Evolutionary conservation across 129 eudicot genomes (phyloP), one percentile per base, ranked within the genome.

Genomic region (Arctium minus): DNA sequence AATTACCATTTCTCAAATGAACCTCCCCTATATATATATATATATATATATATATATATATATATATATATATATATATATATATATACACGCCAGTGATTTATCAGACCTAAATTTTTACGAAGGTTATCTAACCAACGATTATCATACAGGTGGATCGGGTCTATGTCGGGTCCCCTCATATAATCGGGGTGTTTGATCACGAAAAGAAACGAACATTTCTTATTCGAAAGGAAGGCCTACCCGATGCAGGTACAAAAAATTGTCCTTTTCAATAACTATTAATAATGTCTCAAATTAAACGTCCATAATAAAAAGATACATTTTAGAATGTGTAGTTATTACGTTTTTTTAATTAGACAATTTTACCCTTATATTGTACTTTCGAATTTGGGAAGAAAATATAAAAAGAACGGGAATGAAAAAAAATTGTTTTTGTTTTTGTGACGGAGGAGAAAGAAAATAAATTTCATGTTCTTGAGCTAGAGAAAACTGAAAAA

Each of bases 151-250:
- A 92, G 99, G 90, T 96, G 85, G 99, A 96, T 82, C 89, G 98
- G 71, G 89, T 91, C 70, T 96, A 96, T 73, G 80, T 96, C 17
- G 86, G 96, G 65, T 91, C 98, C 29, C 87, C 95, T 46, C 92
- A 87, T 77, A 85, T 84, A 50, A 77, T 96, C 4, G 99, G 92
- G n/a, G 91, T 96, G 67, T 93, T 96, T 76, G 99, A 96, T 88
- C 98, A 96, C 5, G 97, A 92, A 87, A 96, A 85, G 48, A 93
- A 85, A 74, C 84, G 94, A 31, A 92, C 97, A 1, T 93, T 90
- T 74, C 86, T 90, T 27, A 93, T 96, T 35, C 86, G 90, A 64
- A 96, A 93, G 73, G 97, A 92, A 85, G 99, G 99, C 9, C 96
- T 93, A 68, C 96, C 99, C 17, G 99, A 96, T 81, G 92, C 90